Evolutionary conservation across 2,329 filamentous ascomycete genomes (phyloP), one percentile per base, ranked within the genome.

Genomic region (Trichoderma aggressivum): DNA sequence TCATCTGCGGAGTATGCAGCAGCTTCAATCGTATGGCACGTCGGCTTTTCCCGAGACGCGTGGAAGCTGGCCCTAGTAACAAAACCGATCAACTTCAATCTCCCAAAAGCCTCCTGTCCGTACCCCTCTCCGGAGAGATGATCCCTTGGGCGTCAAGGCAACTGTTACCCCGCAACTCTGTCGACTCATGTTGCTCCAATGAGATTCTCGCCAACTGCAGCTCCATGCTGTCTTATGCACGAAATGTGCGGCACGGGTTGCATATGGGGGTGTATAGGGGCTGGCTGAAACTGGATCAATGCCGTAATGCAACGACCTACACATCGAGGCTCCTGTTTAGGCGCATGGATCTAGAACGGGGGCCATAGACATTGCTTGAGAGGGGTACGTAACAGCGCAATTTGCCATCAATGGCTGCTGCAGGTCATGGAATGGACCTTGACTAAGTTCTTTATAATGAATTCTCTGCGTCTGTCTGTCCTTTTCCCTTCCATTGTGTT

Each of bases 91-190:
- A 43, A 16, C 7, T 18, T 43, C 36, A 43, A 18, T 43, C 43
- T 21, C 43, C 43, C 2, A 21, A 21, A 21, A 47, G 8, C 43
- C 43, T 21, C n/a, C 43, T 6, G 1, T 47, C 2, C 3, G 5
- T 65, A 26, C 47, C 63, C 63, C 63, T 55, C 47, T 12, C 24
- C 47, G 32, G 50, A 65, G 24, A 21, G 56, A 21, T 56, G 3
- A 10, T 58, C 7, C 26, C 32, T 32, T 8, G 53, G 34, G 24
- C 32, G 21, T 47, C 53, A 67, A 16, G 18, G 64, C 24, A 18
- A n/a, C 12, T 67, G 14, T 16, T 67, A 67, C 64, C 64, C 64
- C 64, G 64, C 64, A 67, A 43, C 26, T 30, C 28, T 43, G 43
- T 43, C 26, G 34, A 65, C 47, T 39, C 21, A 56, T 28, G 2